Evolutionary conservation across 805 yeast species (phyloP).

Genomic region (Teunomyces atbi): DNA sequence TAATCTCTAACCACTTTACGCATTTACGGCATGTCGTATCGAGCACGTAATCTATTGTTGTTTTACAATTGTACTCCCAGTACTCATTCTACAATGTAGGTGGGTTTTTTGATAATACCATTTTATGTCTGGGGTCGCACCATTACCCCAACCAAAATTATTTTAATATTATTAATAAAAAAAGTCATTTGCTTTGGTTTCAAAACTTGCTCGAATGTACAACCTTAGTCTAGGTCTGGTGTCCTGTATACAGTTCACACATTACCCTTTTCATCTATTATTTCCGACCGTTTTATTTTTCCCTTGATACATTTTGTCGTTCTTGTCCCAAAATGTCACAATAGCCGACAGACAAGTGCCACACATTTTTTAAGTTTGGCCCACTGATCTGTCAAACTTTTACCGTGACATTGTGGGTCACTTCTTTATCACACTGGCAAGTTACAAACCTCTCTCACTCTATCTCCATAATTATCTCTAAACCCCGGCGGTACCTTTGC

Average conservation of each 20-base stretch:
- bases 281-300: constrained; percentile 4
- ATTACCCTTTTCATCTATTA: neutral
- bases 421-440: neutral
- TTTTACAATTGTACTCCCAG: too few relatives aligned
- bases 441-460: neutral
- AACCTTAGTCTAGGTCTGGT: neutral
- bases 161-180: neutral
- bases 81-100: too few relatives aligned
- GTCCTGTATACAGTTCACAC: neutral
- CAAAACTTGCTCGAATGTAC: neutral
- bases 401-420: neutral
- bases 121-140: neutral
- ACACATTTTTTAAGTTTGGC: neutral
- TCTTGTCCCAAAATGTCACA: neutral
- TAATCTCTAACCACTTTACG: neutral
- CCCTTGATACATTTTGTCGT: neutral
- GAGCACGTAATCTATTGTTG: neutral
- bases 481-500: too few relatives aligned
- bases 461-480: too few relatives aligned
- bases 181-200: neutral
- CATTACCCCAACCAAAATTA: neutral
- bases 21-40: neutral
- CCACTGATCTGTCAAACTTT: neutral
- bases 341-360: neutral
- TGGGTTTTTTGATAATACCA: too few relatives aligned